These are phyloP conservation scores for Diplodia sapinea DNA, from an alignment of 2,329 filamentous ascomycete species.

Conservation along the genomic window DNA sequence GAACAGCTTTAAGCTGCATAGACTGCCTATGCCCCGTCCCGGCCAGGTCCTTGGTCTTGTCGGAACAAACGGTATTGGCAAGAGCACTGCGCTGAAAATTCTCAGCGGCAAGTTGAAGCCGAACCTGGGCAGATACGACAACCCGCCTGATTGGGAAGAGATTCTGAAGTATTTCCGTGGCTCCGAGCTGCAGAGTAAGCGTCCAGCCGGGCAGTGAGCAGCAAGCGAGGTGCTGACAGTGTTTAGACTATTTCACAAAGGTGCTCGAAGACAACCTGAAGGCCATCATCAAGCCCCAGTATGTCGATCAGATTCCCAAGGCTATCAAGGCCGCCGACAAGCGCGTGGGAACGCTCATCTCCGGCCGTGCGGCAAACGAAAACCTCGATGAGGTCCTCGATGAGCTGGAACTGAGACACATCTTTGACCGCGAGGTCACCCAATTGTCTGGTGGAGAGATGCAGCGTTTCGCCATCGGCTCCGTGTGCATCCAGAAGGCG, in stretches of 20 bases:
- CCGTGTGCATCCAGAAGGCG: constrained; percentile 92
- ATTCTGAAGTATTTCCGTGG: constrained; percentile 98
- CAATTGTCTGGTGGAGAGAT: constrained; percentile 95
- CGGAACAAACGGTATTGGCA: constrained; percentile 99
- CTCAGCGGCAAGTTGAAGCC: constrained; percentile 98
- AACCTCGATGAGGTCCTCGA: constrained; percentile 85
- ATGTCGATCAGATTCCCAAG: constrained; percentile 96
- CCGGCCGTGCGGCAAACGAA: constrained; percentile 66
- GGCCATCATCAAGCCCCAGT: constrained; percentile 98
- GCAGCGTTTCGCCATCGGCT: constrained; percentile 95
- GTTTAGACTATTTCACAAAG: constrained; percentile 94
- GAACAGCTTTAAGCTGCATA: constrained; percentile 99
- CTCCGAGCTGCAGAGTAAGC: constrained; percentile 91
- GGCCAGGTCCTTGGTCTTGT: constrained; percentile 96
- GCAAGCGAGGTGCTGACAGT: constrained; percentile 35
- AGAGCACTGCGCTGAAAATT: constrained; percentile 99
- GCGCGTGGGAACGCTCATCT: constrained; percentile 78
- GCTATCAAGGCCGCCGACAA: constrained; percentile 84
- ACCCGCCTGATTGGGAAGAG: constrained; percentile 98
- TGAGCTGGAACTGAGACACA: constrained; percentile 83
- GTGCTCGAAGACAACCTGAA: constrained; percentile 95
- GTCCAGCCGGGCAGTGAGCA: not conserved
- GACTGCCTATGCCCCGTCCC: constrained; percentile 91
- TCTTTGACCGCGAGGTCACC: constrained; percentile 88
- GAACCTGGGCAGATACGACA: constrained; percentile 91